Evolutionary conservation across 1,284 basidiomycete species (phyloP), one percentile per base, ranked within the genome.

Genomic region (Leccinum fuscescens): DNA sequence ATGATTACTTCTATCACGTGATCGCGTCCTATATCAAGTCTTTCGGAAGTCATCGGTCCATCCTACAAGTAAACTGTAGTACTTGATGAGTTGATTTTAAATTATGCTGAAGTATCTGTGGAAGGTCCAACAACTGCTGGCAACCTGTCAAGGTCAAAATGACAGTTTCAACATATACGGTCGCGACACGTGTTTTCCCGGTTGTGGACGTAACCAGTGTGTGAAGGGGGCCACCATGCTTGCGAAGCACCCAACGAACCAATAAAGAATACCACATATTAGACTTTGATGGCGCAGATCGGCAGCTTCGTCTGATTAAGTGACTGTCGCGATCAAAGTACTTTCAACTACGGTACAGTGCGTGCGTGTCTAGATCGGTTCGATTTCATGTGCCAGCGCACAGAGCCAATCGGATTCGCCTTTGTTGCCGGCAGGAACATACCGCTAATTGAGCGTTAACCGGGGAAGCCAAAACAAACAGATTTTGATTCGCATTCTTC

Each of bases 1-100:
- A 17, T 48, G 46, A 20, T 24, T 2, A 24, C 15, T 15, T 0
- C 0, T 20, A 6, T 59, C 66, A 68, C 68, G 69, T 68, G 67
- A 62, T 55, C 69, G 56, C 24, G 56, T 64, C 56, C 54, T n/a
- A 29, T 24, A 44, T 20, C n/a, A 44, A 31, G 29, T 31, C 29
- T 29, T 29, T 29, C 29, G 29, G 29, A 29, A 20, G 9, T 44
- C n/a, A 6, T 11, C 14, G 12, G 35, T 37, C 6, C 6, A n/a
- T 39, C 15, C 35, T 37, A 42, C 39, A 42, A 42, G 39, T 42
- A 17, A 17, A 17, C 9, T n/a, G n/a, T 17, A 4, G 39, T 42
- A 17, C n/a, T 37, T 37, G 35, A 37, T 15, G 35, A 4, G 14
- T 37, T 37, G 35, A 37, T 37, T 15, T 37, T 15, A 15, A 17